A percentile compares a stretch with the other conserved stretches of the same genome.
These are phyloP conservation scores for Trichoderma afroharzianum DNA, from an alignment of 2,329 filamentous ascomycete species.

Conservation along the genomic window DNA sequence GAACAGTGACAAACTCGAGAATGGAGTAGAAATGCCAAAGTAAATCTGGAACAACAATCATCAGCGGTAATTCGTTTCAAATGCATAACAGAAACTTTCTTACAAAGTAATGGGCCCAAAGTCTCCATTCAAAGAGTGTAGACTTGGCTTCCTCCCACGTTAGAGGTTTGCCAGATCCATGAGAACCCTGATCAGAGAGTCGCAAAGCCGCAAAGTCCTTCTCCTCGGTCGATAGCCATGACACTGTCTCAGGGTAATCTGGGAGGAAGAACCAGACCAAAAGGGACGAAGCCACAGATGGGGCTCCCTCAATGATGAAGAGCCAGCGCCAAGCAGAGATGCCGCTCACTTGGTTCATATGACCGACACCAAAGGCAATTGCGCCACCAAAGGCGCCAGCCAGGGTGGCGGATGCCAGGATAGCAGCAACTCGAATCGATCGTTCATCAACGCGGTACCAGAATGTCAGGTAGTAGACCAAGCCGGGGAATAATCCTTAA, in stretches of 20 bases:
- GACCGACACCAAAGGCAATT: neutral
- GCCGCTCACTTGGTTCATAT: neutral
- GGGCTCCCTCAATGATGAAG: neutral
- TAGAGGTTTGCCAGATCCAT: neutral
- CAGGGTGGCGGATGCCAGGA: neutral
- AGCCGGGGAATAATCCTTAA: neutral
- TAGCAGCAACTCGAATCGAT: neutral
- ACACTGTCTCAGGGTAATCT: neutral
- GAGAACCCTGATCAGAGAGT: neutral
- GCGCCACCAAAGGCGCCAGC: neutral
- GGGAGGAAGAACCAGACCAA: neutral
- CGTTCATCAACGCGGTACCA: neutral
- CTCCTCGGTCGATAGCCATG: neutral
- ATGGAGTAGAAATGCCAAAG: neutral
- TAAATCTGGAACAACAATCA: neutral
- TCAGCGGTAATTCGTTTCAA: neutral
- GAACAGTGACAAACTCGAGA: neutral
- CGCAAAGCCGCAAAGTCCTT: neutral
- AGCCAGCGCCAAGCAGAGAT: neutral
- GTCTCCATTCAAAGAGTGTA: neutral
- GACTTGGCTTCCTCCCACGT: neutral
- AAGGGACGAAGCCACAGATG: neutral
- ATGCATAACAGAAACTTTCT: neutral
- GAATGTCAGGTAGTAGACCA: neutral
- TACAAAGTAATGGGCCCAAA: neutral